These are phyloP conservation scores for Chamaecyparis obtusa DNA, from an alignment of 75 land plant species.

Conservation along the genomic window DNA sequence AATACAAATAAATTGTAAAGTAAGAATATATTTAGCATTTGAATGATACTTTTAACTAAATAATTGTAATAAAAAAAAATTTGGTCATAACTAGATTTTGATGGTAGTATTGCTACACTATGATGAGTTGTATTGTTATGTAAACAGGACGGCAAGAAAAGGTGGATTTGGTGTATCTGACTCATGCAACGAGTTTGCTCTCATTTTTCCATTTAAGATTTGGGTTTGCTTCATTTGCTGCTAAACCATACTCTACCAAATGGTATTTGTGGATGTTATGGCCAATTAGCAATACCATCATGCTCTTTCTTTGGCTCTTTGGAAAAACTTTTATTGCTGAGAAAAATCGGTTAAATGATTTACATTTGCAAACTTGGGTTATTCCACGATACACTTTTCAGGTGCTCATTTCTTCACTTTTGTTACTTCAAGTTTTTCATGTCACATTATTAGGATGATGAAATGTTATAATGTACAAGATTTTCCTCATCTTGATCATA, in stretches of 20 bases:
- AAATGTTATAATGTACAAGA: too few relatives aligned
- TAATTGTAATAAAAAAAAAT: too few relatives aligned
- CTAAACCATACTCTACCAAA: constrained; percentile 42
- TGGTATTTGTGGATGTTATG: constrained; percentile 63
- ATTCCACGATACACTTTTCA: constrained; percentile 64
- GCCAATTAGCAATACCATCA: constrained; percentile 44
- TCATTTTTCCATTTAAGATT: constrained; percentile 65
- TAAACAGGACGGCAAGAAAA: constrained; percentile 30
- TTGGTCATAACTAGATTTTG: not conserved
- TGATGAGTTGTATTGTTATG: not conserved
- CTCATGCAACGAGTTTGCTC: constrained; percentile 60
- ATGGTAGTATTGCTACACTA: too few relatives aligned
- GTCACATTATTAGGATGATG: too few relatives aligned
- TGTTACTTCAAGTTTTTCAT: too few relatives aligned
- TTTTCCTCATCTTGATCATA: too few relatives aligned
- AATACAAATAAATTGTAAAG: too few relatives aligned
- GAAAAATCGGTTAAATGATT: constrained; percentile 37
- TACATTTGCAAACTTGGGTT: constrained; percentile 71
- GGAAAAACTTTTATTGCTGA: constrained; percentile 53
- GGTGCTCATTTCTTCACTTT: constrained; percentile 16
- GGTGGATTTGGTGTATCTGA: constrained; percentile 64
- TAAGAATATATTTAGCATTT: too few relatives aligned
- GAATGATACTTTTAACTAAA: too few relatives aligned
- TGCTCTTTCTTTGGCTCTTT: constrained; percentile 38
- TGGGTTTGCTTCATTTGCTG: constrained; percentile 59